Evolutionary conservation across 1,284 basidiomycete genomes (phyloP).

Genomic region (Peniophora sp.): DNA sequence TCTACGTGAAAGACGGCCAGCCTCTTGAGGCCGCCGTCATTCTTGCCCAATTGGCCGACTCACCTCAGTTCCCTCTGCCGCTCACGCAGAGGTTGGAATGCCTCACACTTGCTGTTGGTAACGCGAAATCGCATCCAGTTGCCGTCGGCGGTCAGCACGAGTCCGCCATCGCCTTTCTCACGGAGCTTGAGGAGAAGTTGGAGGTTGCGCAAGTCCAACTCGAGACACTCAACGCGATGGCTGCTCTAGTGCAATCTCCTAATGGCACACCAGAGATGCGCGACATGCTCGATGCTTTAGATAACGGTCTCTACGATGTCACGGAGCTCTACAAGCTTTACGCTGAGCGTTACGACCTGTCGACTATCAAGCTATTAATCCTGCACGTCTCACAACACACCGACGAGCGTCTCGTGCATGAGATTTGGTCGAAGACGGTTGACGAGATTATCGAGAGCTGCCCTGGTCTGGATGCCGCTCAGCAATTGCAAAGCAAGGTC

Average conservation of each 20-base stretch:
- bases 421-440: constrained; percentile 87
- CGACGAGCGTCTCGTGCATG: constrained; percentile 73
- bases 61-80: constrained; percentile 68
- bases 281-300: constrained; percentile 47
- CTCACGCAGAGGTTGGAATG: constrained; percentile 79
- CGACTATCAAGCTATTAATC: constrained; percentile 83
- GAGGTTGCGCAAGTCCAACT: constrained; percentile 97
- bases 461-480: constrained; percentile 45
- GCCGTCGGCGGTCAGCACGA: constrained; percentile 71
- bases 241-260: constrained; percentile 48
- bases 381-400: constrained; percentile 91
- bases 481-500: constrained; percentile 56
- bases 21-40: constrained; percentile 84
- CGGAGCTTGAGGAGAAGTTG: constrained; percentile 90
- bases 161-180: constrained; percentile 84
- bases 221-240: constrained; percentile 69
- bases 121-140: constrained; percentile 90
- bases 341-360: constrained; percentile 82
- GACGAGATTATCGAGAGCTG: constrained; percentile 52
- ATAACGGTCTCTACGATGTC: constrained; percentile 47
- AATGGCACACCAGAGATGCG: constrained; percentile 32
- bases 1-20: constrained; percentile 87
- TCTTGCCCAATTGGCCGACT: constrained; percentile 80
- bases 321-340: constrained; percentile 81
- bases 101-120: constrained; percentile 88